Percentiles rank a stretch among this genome's conserved stretches.
Evolutionary conservation across 306 rosid species (phyloP).

Genomic region (Citrullus mucosospermus): DNA sequence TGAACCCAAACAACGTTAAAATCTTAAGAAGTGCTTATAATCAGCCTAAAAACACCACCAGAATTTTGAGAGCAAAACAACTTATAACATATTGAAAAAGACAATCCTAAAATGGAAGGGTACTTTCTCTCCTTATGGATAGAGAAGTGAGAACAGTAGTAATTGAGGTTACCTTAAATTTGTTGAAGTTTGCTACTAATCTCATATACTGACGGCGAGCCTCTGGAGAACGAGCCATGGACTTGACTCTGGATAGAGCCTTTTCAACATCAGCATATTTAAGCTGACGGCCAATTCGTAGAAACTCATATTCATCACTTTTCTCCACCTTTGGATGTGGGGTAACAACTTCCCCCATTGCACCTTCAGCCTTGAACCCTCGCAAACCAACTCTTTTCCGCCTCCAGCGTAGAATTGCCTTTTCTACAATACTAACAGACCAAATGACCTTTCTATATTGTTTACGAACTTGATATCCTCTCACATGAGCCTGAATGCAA

Average conservation of each 20-base stretch:
- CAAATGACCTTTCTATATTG: constrained; percentile 49
- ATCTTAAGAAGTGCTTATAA: not conserved
- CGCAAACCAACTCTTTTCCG: constrained; percentile 51
- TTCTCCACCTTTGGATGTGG: constrained; percentile 12
- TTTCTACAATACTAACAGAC: constrained; percentile 66
- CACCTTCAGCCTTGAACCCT: constrained; percentile 38
- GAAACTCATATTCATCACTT: constrained; percentile 54
- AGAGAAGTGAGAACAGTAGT: not conserved
- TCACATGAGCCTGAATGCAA: constrained; percentile 48
- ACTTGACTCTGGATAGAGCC: constrained; percentile 54
- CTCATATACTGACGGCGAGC: constrained; percentile 63
- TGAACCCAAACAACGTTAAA: not conserved
- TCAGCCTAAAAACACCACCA: not conserved
- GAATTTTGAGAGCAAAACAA: not conserved
- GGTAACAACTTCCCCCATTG: constrained; percentile 18
- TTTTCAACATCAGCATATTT: constrained; percentile 49
- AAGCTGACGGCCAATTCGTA: constrained; percentile 48
- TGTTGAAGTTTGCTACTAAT: constrained; percentile 34
- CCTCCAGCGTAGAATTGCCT: constrained; percentile 71
- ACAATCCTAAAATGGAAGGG: not conserved
- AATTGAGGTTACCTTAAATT: constrained; percentile 25
- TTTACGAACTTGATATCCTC: constrained; percentile 68
- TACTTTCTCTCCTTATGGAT: not conserved
- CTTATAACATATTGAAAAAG: not conserved
- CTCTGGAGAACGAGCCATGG: constrained; percentile 50